Conservation (phyloP, 176 grass and related monocot species). For the Lolium rigidum region DNA sequence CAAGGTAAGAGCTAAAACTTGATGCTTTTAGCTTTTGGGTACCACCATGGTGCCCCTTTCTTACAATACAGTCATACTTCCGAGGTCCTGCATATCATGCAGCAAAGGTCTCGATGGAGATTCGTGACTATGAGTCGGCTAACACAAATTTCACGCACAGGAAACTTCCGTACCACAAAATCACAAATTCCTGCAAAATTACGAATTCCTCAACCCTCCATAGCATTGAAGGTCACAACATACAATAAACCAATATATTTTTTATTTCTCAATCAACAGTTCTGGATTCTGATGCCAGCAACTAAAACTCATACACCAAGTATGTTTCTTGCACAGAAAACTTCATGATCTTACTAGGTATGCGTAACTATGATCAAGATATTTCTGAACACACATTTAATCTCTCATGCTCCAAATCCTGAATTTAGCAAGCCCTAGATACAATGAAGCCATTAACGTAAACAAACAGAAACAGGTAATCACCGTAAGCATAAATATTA, state of each 20-base stretch:
- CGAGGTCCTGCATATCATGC: neutral
- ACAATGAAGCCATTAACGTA: neutral
- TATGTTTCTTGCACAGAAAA: neutral
- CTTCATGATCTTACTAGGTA: neutral
- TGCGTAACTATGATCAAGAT: neutral
- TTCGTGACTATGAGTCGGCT: neutral
- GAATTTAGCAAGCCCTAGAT: neutral
- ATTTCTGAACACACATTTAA: conserved; percentile 5
- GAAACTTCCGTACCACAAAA: neutral
- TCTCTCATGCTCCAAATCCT: neutral
- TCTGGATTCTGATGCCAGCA: neutral
- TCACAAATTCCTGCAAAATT: neutral
- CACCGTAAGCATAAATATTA: neutral
- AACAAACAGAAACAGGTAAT: neutral
- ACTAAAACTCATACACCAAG: conserved; percentile 24
- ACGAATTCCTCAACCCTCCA: neutral
- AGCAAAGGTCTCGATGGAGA: neutral
- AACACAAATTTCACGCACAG: neutral
- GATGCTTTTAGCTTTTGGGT: neutral
- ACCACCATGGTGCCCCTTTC: neutral
- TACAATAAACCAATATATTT: neutral
- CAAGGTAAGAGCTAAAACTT: neutral
- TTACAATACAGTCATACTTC: neutral
- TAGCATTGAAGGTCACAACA: neutral
- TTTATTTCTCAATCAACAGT: neutral